A percentile compares a stretch with the other conserved stretches of the same genome.
These are phyloP conservation scores for Solanum aculeatissimum DNA, from an alignment of 305 asterid species.

Conservation along the genomic window DNA sequence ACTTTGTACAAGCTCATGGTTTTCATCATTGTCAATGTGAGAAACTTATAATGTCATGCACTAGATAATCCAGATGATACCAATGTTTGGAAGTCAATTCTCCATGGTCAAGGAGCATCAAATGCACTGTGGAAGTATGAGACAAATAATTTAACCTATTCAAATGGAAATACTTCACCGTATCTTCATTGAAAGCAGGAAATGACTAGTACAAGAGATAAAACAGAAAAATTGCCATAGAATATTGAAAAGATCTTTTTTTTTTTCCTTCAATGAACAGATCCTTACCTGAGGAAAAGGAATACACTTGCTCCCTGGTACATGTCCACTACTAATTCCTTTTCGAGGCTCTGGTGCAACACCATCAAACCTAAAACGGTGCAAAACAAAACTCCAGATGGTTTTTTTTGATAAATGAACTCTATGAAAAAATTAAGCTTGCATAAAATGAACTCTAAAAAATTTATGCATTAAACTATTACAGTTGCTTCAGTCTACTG, in stretches of 20 bases:
- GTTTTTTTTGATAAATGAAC: not conserved
- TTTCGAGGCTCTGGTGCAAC: conserved; percentile 91
- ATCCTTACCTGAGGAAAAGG: conserved; percentile 69
- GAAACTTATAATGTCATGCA: not conserved
- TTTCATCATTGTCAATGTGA: not conserved
- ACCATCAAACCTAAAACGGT: conserved; percentile 60
- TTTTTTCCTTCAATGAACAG: not conserved
- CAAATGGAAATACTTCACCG: not conserved
- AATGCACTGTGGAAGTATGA: not conserved
- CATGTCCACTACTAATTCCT: conserved; percentile 84
- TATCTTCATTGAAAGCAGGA: not conserved
- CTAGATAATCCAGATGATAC: not conserved
- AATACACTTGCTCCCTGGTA: conserved; percentile 84
- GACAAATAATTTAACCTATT: not conserved
- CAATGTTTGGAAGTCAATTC: not conserved
- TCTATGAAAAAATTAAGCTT: not conserved
- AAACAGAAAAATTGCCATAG: not conserved
- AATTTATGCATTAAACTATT: not conserved
- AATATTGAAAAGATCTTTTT: not conserved
- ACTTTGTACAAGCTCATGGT: not conserved
- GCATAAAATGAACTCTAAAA: not conserved
- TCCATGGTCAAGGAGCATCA: not conserved
- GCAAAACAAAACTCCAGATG: not conserved
- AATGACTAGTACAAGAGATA: not conserved
- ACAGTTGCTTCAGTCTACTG: not conserved